Conservation (phyloP, 2,329 filamentous ascomycete genomes). For the Leptodontidium sp. region DNA sequence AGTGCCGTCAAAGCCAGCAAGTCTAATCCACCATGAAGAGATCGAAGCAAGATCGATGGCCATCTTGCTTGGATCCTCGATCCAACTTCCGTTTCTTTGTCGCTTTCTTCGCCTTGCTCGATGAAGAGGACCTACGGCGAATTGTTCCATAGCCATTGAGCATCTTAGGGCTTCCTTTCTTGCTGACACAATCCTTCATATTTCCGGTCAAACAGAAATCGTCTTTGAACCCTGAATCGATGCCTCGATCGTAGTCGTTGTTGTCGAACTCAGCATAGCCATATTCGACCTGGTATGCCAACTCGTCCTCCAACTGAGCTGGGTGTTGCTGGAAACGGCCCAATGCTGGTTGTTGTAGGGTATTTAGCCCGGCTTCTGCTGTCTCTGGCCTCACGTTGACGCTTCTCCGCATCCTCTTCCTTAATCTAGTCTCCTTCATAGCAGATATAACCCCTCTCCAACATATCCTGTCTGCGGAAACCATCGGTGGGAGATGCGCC, state of each 20-base stretch:
- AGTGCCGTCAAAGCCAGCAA: too few species aligned
- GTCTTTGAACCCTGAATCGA: neutral
- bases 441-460: neutral
- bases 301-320: constrained; percentile 9
- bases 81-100: constrained; percentile 12
- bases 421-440: constrained; percentile 2
- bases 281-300: neutral
- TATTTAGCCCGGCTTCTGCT: neutral
- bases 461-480: constrained; percentile 5
- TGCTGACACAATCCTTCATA: neutral
- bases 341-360: too few species aligned
- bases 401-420: neutral
- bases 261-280: neutral
- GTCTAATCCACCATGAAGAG: neutral
- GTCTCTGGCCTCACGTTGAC: neutral
- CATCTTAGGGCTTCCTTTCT: neutral
- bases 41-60: neutral
- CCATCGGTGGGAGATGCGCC: constrained; percentile 5
- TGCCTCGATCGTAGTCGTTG: neutral
- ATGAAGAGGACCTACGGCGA: neutral
- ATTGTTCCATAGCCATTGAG: neutral
- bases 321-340: neutral
- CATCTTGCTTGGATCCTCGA: neutral
- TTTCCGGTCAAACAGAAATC: neutral
- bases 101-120: neutral